Evolutionary conservation across 2,329 filamentous ascomycete species (phyloP), one percentile per base, ranked within the genome.

Genomic region (Penicillium digitatum): DNA sequence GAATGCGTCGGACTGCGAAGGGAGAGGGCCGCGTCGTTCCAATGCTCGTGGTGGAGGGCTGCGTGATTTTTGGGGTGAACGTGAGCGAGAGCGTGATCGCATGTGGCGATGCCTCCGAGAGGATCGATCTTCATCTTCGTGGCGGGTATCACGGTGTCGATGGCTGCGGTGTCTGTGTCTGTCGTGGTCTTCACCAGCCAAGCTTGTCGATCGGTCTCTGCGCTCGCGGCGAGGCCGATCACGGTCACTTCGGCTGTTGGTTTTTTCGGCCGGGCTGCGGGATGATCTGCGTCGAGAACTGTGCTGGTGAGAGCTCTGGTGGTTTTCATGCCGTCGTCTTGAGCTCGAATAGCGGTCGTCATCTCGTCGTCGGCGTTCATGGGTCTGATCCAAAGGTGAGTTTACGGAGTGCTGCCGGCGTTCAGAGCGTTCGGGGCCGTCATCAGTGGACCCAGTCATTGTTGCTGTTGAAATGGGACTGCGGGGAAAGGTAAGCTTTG

Each of bases 1-100:
- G 60, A 79, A 80, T 22, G 76, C 76, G 34, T 78, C 75, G 49
- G 70, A 61, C 56, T 80, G 78, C 3, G 77, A 78, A 31, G 76
- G 76, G 14, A 80, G 72, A 3, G 78, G 76, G 12, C 65, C 69
- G 3, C 72, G 70, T 37, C 75, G 74, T 52, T 69, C 66, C 6
- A 68, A 42, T 8, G 65, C 60, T 34, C 50, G 63, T 31, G 69
- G 66, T 18, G 64, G 26, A 22, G 52, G 60, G 34, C 65, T 72
- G 22, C 61, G 66, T 20, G 66, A 63, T 54, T 48, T 62, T 54
- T 62, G 59, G 11, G 65, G 67, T 14, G 72, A 72, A 24, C 64
- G 62, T 20, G 43, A 45, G 27, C 43, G 42, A 48, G 69, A 68
- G 12, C 65, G 66, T 18, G 63, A 67, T 37, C 51, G 61, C 18